Base-by-base conservation (phyloP, 1,284 basidiomycete species). In the Apiotrichum sp. region DNA sequence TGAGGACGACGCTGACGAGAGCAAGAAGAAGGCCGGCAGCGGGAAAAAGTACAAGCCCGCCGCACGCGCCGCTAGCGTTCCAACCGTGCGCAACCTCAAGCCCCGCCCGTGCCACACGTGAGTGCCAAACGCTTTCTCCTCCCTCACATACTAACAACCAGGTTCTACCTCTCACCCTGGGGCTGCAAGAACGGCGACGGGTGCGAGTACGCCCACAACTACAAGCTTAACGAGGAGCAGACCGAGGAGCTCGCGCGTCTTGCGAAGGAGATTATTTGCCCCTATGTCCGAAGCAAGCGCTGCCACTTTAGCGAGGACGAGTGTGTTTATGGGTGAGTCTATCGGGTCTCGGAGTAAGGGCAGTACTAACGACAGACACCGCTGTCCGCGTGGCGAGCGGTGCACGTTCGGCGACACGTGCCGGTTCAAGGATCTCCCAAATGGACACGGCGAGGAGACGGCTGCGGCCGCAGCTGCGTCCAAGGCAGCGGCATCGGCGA, bases 221-320 rank as follows among this genome's bases (percentile, higher is more conserved):
- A 70, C 57, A 48, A 66, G 42, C 62, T 73, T 38, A 66, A 62
- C 58, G 63, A 70, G 16, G 55, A 58, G 16, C 70, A 73, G 55
- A 56, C 66, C 2, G 62, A 65, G 31, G 70, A 72, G 50, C 64
- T 73, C 1, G 57, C 63, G 2, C 59, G 63, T 48, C 58, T 71
- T 47, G 67, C 71, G 10, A 72, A 73, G 57, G 65, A 68, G 54
- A 70, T 72, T 29, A 61, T 70, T 29, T 73, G 71, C 57, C 71
- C 71, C 0, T 69, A 64, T 50, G 59, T 66, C 29, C 62, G 56
- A 44, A 53, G 51, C 53, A 66, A 64, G 52, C 64, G 63, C 50
- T 73, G 71, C 53, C 64, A 66, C 53, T 70, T 63, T 54, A 57
- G 61, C 16, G 71, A 70, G 43, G 66, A 67, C 33, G 67, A 69